Evolutionary conservation across 2,329 filamentous ascomycete genomes (phyloP).

Genomic region (Colletotrichum sp.): DNA sequence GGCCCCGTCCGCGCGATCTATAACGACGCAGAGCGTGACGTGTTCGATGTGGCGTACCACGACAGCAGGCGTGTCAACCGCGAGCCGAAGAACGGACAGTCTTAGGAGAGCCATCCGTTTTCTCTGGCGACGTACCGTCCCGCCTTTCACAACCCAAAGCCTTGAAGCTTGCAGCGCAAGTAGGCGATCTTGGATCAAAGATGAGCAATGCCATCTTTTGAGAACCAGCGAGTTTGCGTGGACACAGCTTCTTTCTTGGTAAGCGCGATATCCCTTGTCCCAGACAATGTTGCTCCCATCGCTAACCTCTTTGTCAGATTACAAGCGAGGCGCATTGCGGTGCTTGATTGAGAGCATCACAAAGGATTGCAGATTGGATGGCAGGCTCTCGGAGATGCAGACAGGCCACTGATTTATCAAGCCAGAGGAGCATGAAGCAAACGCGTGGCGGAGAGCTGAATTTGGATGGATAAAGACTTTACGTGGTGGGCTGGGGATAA

Average conservation of each 20-base stretch:
- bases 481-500: neutral
- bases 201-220: neutral
- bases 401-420: neutral
- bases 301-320: neutral
- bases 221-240: neutral
- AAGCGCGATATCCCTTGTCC: neutral
- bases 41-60: neutral
- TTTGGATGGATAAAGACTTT: neutral
- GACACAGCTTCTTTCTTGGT: neutral
- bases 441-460: neutral
- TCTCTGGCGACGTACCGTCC: neutral
- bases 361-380: neutral
- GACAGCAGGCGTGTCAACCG: neutral
- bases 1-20: neutral
- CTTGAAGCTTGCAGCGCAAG: neutral
- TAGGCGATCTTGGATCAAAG: neutral
- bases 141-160: neutral
- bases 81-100: rapidly evolving
- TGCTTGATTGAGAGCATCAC: neutral
- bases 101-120: neutral
- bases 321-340: neutral
- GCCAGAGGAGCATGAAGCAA: neutral
- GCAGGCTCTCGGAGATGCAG: neutral
- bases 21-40: neutral
- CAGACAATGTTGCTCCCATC: neutral